phyloP scores from a whole-genome alignment of 768 basidiomycete genomes.

The Infundibulicybe gibba region DNA sequence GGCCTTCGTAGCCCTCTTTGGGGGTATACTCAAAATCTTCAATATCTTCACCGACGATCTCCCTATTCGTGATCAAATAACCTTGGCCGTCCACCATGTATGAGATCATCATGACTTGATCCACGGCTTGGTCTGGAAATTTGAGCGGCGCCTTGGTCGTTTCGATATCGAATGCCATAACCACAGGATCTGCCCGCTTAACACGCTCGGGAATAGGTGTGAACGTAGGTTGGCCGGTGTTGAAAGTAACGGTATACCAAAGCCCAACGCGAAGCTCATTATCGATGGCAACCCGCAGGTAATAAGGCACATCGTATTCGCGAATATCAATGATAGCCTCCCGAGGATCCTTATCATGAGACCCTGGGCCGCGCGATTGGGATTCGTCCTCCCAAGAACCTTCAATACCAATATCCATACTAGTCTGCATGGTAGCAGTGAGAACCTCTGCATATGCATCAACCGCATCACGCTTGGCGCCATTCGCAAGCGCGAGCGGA shows the following conservation, averaged over 20 bases:
- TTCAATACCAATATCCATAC: conserved; percentile 67
- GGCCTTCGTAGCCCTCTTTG: conserved; percentile 95
- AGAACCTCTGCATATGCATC: conserved; percentile 98
- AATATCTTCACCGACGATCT: conserved; percentile 96
- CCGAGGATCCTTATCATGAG: conserved; percentile 74
- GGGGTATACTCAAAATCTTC: conserved; percentile 99
- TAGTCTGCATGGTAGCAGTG: conserved; percentile 66
- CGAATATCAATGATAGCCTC: conserved; percentile 93
- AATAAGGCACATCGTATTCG: conserved; percentile 97
- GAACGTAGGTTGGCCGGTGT: conserved; percentile 75
- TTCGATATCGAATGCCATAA: conserved; percentile 99
- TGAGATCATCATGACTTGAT: conserved; percentile 99
- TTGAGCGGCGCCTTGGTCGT: conserved; percentile 99
- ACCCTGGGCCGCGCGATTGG: conserved; percentile 21
- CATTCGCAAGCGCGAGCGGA: conserved; percentile 86
- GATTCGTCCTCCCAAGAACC: conserved; percentile 45
- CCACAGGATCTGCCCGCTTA: conserved; percentile 97
- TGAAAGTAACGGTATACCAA: conserved; percentile 93
- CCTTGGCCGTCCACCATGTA: conserved; percentile 99
- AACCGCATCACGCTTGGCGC: conserved; percentile 89
- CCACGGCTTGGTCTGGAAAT: conserved; percentile 92
- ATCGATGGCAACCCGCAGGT: conserved; percentile 98
- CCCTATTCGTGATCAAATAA: conserved; percentile 95
- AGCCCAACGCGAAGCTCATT: conserved; percentile 95
- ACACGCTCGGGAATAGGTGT: conserved; percentile 75